Evolutionary conservation across 1,284 basidiomycete species (phyloP).

Genomic region (Veloboletus limbatus): DNA sequence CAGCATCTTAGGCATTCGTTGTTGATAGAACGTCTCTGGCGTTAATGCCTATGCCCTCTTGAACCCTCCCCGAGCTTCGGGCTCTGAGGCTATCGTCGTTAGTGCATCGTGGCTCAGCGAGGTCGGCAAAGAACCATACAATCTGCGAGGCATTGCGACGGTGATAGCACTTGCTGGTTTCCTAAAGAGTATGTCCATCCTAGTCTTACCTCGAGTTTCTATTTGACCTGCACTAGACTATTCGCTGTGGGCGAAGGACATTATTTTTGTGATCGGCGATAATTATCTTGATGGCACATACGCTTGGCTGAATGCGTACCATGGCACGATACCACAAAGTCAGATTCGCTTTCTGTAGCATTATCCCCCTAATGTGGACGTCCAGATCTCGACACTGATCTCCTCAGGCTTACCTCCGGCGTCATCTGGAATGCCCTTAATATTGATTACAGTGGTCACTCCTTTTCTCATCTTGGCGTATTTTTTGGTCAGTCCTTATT

Average conservation of each 20-base stretch:
- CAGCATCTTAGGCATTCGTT: conserved; percentile 26
- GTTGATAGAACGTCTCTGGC: conserved; percentile 47
- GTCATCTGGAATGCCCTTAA: conserved; percentile 95
- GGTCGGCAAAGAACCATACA: conserved; percentile 59
- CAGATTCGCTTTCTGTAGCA: conserved; percentile 13
- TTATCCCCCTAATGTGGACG: conserved; percentile 1
- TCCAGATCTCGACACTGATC: conserved; percentile 64
- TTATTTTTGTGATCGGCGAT: conserved; percentile 89
- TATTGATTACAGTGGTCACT: conserved; percentile 95
- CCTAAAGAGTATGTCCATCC: conserved; percentile 62
- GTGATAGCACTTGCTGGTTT: conserved; percentile 82
- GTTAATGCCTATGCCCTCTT: conserved; percentile 83
- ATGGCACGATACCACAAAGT: conserved; percentile 71
- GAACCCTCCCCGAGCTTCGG: conserved; percentile 81
- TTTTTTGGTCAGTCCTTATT: conserved; percentile 71
- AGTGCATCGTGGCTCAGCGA: conserved; percentile 85
- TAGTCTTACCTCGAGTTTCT: neutral
- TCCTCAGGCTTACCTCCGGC: conserved; percentile 64
- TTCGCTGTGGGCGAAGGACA: conserved; percentile 92
- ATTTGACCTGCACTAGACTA: conserved; percentile 52
- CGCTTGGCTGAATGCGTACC: conserved; percentile 86
- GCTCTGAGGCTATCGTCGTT: conserved; percentile 87
- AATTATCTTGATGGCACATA: conserved; percentile 90
- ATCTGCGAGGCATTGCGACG: conserved; percentile 84
- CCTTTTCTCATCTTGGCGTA: conserved; percentile 89